A percentile compares a stretch with the other conserved stretches of the same genome.
Evolutionary conservation across 2,329 filamentous ascomycete species (phyloP).

Genomic region (Exophiala sideris): DNA sequence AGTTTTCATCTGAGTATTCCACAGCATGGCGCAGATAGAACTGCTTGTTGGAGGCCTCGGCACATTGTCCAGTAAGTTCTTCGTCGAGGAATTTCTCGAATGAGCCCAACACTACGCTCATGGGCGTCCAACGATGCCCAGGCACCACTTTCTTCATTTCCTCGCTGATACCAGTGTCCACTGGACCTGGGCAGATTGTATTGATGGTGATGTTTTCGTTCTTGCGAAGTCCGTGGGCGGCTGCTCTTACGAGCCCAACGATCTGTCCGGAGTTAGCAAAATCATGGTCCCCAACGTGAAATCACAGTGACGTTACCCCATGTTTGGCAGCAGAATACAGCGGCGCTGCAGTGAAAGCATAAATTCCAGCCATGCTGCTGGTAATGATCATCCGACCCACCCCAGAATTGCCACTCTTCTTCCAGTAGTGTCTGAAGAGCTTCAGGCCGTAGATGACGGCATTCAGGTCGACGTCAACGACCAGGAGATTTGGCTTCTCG

Average conservation of each 20-base stretch:
- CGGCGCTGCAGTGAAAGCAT: conserved; percentile 1
- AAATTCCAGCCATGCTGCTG: conserved; percentile 1
- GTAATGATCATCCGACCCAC: conserved; percentile 1
- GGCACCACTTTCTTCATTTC: conserved; percentile 2
- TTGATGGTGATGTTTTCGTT: neutral
- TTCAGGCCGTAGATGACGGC: conserved; percentile 2
- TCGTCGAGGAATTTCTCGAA: conserved; percentile 1
- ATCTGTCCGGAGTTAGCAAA: neutral
- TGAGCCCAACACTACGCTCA: neutral
- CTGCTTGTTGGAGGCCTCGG: neutral
- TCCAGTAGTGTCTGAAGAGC: conserved; percentile 3
- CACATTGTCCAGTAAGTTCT: neutral
- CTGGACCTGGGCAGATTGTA: conserved; percentile 1
- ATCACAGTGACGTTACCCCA: neutral
- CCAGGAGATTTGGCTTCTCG: neutral
- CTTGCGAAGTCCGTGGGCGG: neutral
- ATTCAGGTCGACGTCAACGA: neutral
- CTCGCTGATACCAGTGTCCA: conserved; percentile 4
- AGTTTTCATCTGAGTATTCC: conserved; percentile 1
- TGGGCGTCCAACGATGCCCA: neutral
- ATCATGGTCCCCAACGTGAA: no score
- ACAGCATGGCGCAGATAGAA: conserved; percentile 1
- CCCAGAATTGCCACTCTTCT: neutral
- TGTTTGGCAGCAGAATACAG: conserved; percentile 1
- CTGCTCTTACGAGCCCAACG: conserved; percentile 1